These are phyloP conservation scores for Pleurotus giganteus DNA, from an alignment of 768 basidiomycete species.

Conservation along the genomic window DNA sequence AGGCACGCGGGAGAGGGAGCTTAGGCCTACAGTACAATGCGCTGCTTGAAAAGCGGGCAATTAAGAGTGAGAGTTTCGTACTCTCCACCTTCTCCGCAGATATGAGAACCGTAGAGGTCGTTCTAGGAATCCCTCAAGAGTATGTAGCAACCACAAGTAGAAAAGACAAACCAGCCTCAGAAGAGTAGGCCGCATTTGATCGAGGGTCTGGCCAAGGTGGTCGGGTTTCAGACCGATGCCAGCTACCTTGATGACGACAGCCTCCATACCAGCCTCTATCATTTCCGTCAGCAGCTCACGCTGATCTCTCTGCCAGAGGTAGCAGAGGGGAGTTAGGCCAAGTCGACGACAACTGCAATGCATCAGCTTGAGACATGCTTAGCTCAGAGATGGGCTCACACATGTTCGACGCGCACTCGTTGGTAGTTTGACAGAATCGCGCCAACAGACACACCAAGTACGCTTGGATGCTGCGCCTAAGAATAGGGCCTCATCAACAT, in stretches of 20 bases:
- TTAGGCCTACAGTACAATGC: constrained; percentile 61
- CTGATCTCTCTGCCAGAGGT: constrained; percentile 94
- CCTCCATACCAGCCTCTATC: constrained; percentile 75
- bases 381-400: constrained; percentile 51
- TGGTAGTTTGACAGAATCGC: constrained; percentile 98
- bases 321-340: constrained; percentile 75
- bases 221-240: constrained; percentile 81
- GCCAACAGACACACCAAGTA: constrained; percentile 88
- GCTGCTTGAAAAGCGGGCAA: constrained; percentile 81
- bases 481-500: constrained; percentile 7
- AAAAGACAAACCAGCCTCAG: constrained; percentile 57
- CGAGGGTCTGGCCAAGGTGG: constrained; percentile 78
- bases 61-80: constrained; percentile 94
- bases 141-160: neutral
- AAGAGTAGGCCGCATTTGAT: constrained; percentile 72
- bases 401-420: constrained; percentile 95
- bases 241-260: constrained; percentile 92
- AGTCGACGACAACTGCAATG: constrained; percentile 74
- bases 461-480: constrained; percentile 74
- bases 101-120: constrained; percentile 79
- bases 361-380: neutral
- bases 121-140: constrained; percentile 46
- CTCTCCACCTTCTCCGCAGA: constrained; percentile 98
- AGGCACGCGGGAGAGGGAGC: neutral
- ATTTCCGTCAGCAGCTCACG: constrained; percentile 83